Evolutionary conservation across 2,329 filamentous ascomycete genomes (phyloP).

Genomic region (Ophiostoma pallidulum): DNA sequence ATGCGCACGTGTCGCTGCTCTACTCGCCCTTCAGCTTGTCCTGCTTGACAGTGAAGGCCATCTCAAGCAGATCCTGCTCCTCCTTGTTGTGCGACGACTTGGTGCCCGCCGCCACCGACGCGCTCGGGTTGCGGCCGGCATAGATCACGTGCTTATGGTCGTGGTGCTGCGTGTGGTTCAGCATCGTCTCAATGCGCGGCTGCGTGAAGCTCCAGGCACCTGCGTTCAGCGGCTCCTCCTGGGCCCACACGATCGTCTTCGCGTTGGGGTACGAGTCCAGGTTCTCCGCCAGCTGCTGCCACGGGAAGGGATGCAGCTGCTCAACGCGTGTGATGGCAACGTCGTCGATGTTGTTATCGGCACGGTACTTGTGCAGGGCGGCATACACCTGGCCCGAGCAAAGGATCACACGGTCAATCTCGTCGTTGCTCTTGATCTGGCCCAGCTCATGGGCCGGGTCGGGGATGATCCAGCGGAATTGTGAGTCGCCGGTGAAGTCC

Average conservation of each 20-base stretch:
- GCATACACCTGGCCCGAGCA: slow-evolving; percentile 94
- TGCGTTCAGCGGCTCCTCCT: slow-evolving; percentile 96
- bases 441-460: slow-evolving; percentile 75
- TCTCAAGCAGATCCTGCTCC: slow-evolving; percentile 71
- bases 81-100: slow-evolving; percentile 87
- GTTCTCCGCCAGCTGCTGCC: slow-evolving; percentile 94
- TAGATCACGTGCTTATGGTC: slow-evolving; percentile 95
- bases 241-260: slow-evolving; percentile 92
- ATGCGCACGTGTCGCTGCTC: slow-evolving; percentile 6
- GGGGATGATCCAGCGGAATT: slow-evolving; percentile 94
- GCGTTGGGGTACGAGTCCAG: slow-evolving; percentile 95
- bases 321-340: slow-evolving; percentile 92
- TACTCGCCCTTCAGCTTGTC: slow-evolving; percentile 62
- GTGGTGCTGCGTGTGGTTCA: slow-evolving; percentile 89
- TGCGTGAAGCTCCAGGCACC: slow-evolving; percentile 97
- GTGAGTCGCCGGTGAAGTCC: slow-evolving; percentile 81
- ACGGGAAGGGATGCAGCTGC: slow-evolving; percentile 98
- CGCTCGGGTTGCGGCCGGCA: slow-evolving; percentile 85
- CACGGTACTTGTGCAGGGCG: slow-evolving; percentile 82
- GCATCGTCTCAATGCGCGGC: slow-evolving; percentile 88
- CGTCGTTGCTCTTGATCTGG: slow-evolving; percentile 65
- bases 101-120: slow-evolving; percentile 85
- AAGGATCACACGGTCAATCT: slow-evolving; percentile 89
- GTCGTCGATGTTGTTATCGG: slow-evolving; percentile 76
- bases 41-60: slow-evolving; percentile 54